Evolutionary conservation across 495 filamentous ascomycete genomes (phyloP).

Genomic region (Podospora bellae-mahoneyi): DNA sequence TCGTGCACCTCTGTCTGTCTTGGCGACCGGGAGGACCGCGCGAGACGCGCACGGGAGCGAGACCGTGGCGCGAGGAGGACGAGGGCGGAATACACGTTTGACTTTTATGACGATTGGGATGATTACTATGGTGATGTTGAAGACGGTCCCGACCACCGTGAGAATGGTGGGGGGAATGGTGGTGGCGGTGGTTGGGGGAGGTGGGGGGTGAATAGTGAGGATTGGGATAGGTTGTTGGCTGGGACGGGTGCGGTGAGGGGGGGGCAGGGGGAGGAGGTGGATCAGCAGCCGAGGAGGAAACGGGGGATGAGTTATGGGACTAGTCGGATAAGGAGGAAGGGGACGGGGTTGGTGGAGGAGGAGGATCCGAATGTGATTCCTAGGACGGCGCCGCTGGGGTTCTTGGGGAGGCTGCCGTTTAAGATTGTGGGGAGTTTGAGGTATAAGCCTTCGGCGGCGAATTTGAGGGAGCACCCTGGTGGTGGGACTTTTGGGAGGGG

Average conservation of each 20-base stretch:
- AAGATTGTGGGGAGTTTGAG: slow-evolving; percentile 76
- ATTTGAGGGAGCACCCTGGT: slow-evolving; percentile 83
- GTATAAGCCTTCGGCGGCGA: slow-evolving; percentile 88
- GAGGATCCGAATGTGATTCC: slow-evolving; percentile 90
- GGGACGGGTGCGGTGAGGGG: slow-evolving; percentile 58
- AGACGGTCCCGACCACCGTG: slow-evolving; percentile 51
- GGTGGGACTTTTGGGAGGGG: slow-evolving; percentile 45
- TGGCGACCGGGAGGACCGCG: slow-evolving; percentile 68
- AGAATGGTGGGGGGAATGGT: slow-evolving; percentile 44
- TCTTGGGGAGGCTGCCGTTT: slow-evolving; percentile 79
- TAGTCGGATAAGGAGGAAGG: slow-evolving; percentile 63
- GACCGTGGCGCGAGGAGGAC: slow-evolving; percentile 53
- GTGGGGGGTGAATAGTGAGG: slow-evolving; percentile 65
- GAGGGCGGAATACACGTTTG: slow-evolving; percentile 78
- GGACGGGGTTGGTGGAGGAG: slow-evolving; percentile 46
- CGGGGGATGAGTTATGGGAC: slow-evolving; percentile 88
- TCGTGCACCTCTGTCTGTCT: slow-evolving; percentile 71
- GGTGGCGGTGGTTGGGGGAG: slow-evolving; percentile 40
- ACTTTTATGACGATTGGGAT: slow-evolving; percentile 99
- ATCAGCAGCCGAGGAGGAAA: slow-evolving; percentile 68
- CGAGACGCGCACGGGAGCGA: slow-evolving; percentile 59
- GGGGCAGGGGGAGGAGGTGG: slow-evolving; percentile 37
- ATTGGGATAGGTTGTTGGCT: slow-evolving; percentile 82
- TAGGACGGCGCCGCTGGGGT: slow-evolving; percentile 79
- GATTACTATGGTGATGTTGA: slow-evolving; percentile 47